These are phyloP conservation scores for Kluyveromyces marxianus DNA, from an alignment of 1,139 yeast species.

Conservation along the genomic window DNA sequence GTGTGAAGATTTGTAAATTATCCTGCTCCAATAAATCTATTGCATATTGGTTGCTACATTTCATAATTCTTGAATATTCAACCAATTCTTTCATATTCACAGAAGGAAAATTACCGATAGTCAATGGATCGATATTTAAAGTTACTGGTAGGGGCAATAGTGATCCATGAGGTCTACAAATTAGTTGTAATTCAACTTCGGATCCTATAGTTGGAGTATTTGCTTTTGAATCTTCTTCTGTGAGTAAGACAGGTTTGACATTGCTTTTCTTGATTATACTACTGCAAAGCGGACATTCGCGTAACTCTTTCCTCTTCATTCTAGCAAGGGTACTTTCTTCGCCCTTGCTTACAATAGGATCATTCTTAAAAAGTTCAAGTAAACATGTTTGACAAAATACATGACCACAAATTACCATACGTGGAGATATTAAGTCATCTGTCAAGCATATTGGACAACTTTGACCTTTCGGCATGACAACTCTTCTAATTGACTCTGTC, in stretches of 20 bases:
- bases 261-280: conserved; percentile 52
- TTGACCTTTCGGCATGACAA: conserved; percentile 64
- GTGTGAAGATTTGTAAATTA: conserved; percentile 42
- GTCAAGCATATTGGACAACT: conserved; percentile 86
- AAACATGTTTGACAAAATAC: conserved; percentile 80
- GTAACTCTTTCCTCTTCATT: conserved; percentile 36
- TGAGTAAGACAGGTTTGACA: conserved; percentile 63
- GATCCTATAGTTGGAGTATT: conserved; percentile 57
- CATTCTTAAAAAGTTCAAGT: conserved; percentile 55
- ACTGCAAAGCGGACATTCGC: conserved; percentile 84
- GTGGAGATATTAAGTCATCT: conserved; percentile 80
- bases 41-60: conserved; percentile 51
- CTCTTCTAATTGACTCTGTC: conserved; percentile 55
- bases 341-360: conserved; percentile 32
- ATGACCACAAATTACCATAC: conserved; percentile 96
- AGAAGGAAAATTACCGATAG: conserved; percentile 38
- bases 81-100: conserved; percentile 32
- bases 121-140: conserved; percentile 29
- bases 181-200: conserved; percentile 56
- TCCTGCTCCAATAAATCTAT: conserved; percentile 42
- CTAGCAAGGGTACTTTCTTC: conserved; percentile 9
- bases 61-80: conserved; percentile 53
- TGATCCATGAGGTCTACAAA: conserved; percentile 59
- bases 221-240: conserved; percentile 43
- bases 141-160: conserved; percentile 57